Evolutionary conservation across 2,329 filamentous ascomycete species (phyloP), one percentile per base, ranked within the genome.

Genomic region (Colletotrichum chrysophilum): DNA sequence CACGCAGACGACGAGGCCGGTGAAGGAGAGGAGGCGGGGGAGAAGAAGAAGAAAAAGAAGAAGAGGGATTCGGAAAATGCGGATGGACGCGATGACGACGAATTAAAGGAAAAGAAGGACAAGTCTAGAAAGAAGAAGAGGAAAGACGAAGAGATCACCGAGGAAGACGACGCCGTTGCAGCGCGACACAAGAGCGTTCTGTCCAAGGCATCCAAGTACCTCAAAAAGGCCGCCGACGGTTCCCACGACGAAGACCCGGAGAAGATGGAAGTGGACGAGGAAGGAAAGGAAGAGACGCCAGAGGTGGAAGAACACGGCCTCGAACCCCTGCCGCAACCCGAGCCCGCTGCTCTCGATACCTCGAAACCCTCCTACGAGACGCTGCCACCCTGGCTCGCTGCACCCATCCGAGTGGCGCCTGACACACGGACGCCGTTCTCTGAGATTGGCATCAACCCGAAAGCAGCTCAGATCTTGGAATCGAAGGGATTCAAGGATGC

Each of bases 311-410:
- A 93, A 4, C 93, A 96, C 82, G 95, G 95, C 26, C 88, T 98
- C 1, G 92, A 94, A 71, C 96, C 95, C 8, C 87, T 98, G 24
- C 96, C 96, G 9, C 96, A 98, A 79, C 96, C 95, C 14, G 90
- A 90, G 36, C 91, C 90, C 1, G 88, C 91, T 1, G 86, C 89
- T 1, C 89, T 92, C 61, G 85, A 90, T 34, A 86, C 87, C 2
- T 88, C 90, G 66, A 89, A 89, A 69, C 92, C 93, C 3, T 90
- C 90, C n/a, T 96, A 95, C 83, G 93, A 95, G 34, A 94, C 94
- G 1, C 87, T 98, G 4, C 96, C 96, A 0, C 79, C 88, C 4
- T 98, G 96, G 96, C 88, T 98, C 14, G 92, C 94, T 7, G 89
- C 92, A 14, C 96, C 96, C 0, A 89, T 94, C n/a, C 89, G 91